Percentiles rank a stretch among this genome's conserved stretches.
Conservation (phyloP, 2,329 filamentous ascomycete species). For the Penicillium concentricum region DNA sequence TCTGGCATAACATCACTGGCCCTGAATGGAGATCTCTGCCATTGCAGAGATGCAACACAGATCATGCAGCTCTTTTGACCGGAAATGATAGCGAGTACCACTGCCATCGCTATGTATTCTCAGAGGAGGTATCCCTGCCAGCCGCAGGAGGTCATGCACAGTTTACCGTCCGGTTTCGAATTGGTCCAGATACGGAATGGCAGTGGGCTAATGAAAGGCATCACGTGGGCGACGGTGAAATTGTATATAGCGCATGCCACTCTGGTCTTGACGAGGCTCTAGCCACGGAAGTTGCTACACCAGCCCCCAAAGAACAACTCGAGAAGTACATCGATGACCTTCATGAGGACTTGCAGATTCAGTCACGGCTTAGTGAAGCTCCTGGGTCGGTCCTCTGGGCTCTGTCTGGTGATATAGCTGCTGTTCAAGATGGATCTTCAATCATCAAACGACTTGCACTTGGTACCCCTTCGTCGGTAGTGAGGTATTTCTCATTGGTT, state of each 20-base stretch:
- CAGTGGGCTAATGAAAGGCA: constrained; percentile 47
- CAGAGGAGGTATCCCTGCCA: constrained; percentile 31
- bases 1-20: constrained; percentile 69
- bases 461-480: constrained; percentile 63
- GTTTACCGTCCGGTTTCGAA: constrained; percentile 48
- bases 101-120: constrained; percentile 38
- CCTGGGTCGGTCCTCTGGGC: constrained; percentile 43
- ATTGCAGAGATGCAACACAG: constrained; percentile 46
- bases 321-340: constrained; percentile 37
- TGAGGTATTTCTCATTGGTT: constrained; percentile 79
- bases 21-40: constrained; percentile 59
- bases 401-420: constrained; percentile 58
- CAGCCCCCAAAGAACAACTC: constrained; percentile 19
- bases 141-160: constrained; percentile 29
- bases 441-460: constrained; percentile 57
- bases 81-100: constrained; percentile 18
- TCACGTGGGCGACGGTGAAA: constrained; percentile 40
- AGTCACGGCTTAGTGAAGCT: constrained; percentile 40
- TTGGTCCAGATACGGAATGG: constrained; percentile 39
- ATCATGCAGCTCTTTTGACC: constrained; percentile 31
- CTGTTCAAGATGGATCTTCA: constrained; percentile 57
- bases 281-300: constrained; percentile 11
- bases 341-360: constrained; percentile 32
- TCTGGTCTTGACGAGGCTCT: constrained; percentile 5
- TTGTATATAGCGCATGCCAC: constrained; percentile 37